phyloP scores from a whole-genome alignment of 2,329 filamentous ascomycete species.

The Fusarium sp. region DNA sequence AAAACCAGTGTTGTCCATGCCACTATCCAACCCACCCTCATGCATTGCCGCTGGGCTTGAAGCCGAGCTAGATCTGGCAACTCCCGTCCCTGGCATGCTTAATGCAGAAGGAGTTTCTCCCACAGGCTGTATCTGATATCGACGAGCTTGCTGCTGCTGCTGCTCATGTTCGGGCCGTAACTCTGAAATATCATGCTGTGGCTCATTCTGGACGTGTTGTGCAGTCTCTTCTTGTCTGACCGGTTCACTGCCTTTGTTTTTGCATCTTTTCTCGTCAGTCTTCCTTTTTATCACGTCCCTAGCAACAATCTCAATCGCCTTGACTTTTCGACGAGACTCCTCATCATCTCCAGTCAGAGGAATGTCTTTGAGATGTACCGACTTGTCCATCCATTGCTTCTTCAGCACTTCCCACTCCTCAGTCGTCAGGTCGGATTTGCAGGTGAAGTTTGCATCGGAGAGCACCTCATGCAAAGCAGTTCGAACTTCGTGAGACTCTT shows the following conservation, averaged over 20 bases:
- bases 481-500: constrained; percentile 67
- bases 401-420: constrained; percentile 79
- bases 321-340: constrained; percentile 65
- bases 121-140: constrained; percentile 4
- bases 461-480: constrained; percentile 74
- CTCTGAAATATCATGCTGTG: neutral
- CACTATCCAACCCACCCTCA: constrained; percentile 34
- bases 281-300: constrained; percentile 82
- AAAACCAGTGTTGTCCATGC: constrained; percentile 37
- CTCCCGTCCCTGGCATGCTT: constrained; percentile 3
- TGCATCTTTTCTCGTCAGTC: constrained; percentile 67
- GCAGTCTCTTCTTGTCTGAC: constrained; percentile 41
- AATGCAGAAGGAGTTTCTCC: constrained; percentile 2
- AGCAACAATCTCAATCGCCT: constrained; percentile 76
- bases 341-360: constrained; percentile 62
- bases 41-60: constrained; percentile 26
- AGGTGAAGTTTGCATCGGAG: constrained; percentile 73
- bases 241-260: constrained; percentile 59
- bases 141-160: neutral
- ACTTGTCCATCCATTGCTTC: constrained; percentile 71
- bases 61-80: constrained; percentile 30
- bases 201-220: neutral
- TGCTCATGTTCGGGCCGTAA: neutral
- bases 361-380: constrained; percentile 65
- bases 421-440: constrained; percentile 76